A percentile compares a stretch with the other conserved stretches of the same genome.
phyloP scores from a whole-genome alignment of 2,329 filamentous ascomycete genomes.

The Phoma herbarum region DNA sequence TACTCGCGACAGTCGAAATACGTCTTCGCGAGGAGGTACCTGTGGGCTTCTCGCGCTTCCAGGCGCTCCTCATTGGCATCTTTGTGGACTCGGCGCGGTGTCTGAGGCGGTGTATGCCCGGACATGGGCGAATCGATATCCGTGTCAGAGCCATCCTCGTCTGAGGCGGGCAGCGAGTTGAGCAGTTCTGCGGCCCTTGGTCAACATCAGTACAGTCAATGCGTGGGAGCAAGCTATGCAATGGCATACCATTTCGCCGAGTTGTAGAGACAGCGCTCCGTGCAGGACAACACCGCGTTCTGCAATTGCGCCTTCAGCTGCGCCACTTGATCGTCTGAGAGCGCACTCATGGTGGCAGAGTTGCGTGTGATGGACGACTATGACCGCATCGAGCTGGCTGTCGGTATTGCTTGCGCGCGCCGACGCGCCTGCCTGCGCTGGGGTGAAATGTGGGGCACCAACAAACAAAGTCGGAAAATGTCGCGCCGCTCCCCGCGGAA shows the following conservation, averaged over 20 bases:
- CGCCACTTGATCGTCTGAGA: conserved; percentile 55
- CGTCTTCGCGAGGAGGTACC: conserved; percentile 89
- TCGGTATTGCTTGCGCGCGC: conserved; percentile 24
- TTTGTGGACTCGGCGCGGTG: conserved; percentile 59
- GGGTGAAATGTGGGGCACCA: conserved; percentile 26
- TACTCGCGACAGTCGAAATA: conserved; percentile 96
- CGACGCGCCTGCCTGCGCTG: conserved; percentile 34
- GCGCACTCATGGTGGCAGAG: conserved; percentile 31
- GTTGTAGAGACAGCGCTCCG: conserved; percentile 93
- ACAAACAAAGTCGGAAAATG: conserved; percentile 31
- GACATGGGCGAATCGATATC: conserved; percentile 68
- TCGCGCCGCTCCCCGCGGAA: conserved; percentile 28
- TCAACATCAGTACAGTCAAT: conserved; percentile 37
- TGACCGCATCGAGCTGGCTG: conserved; percentile 22
- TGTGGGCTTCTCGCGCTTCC: conserved; percentile 80
- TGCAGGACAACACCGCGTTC: conserved; percentile 87
- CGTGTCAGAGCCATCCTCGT: conserved; percentile 64
- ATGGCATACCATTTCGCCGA: conserved; percentile 86
- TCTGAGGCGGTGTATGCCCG: conserved; percentile 56
- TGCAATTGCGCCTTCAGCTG: conserved; percentile 80
- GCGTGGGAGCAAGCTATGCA: not conserved
- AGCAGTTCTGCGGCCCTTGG: conserved; percentile 92
- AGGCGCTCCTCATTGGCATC: conserved; percentile 78
- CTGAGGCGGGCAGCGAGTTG: conserved; percentile 73
- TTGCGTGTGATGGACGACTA: conserved; percentile 20